phyloP scores from a whole-genome alignment of 805 yeast genomes.

The Lachancea sp. region DNA sequence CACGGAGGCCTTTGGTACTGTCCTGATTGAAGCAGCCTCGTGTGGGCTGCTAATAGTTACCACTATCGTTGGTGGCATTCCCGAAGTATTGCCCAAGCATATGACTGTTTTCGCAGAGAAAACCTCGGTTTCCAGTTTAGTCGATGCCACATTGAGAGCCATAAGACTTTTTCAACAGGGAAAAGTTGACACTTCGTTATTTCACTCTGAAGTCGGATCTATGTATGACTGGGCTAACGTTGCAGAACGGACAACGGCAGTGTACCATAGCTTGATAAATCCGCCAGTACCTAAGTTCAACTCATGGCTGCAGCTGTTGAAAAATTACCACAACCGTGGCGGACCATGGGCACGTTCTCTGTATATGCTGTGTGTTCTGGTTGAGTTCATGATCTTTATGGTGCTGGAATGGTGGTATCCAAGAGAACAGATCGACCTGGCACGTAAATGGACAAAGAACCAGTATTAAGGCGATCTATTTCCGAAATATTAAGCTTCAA shows the following conservation, averaged over 20 bases:
- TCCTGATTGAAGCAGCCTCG: constrained; percentile 92
- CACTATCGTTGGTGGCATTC: constrained; percentile 95
- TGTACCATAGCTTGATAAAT: constrained; percentile 48
- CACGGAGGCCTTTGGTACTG: constrained; percentile 98
- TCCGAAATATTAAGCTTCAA: background rate
- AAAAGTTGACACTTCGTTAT: constrained; percentile 60
- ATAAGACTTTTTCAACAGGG: constrained; percentile 52
- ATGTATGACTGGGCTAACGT: constrained; percentile 94
- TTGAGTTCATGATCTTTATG: constrained; percentile 61
- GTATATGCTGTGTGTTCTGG: constrained; percentile 71
- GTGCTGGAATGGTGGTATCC: constrained; percentile 72
- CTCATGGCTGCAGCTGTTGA: constrained; percentile 52
- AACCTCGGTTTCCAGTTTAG: constrained; percentile 69
- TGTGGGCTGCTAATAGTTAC: constrained; percentile 92
- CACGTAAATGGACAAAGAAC: constrained; percentile 60
- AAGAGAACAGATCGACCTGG: constrained; percentile 59
- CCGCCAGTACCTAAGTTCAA: constrained; percentile 40
- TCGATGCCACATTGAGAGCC: constrained; percentile 65
- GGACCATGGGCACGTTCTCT: constrained; percentile 84
- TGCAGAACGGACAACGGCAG: constrained; percentile 77
- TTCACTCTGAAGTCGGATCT: constrained; percentile 67
- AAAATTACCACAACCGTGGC: constrained; percentile 51
- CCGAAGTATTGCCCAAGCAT: constrained; percentile 87
- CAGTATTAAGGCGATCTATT: background rate
- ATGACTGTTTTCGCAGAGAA: constrained; percentile 93